A percentile compares a stretch with the other conserved stretches of the same genome.
Evolutionary conservation across 2,329 filamentous ascomycete species (phyloP).

Genomic region (Calonectria leucothoes): DNA sequence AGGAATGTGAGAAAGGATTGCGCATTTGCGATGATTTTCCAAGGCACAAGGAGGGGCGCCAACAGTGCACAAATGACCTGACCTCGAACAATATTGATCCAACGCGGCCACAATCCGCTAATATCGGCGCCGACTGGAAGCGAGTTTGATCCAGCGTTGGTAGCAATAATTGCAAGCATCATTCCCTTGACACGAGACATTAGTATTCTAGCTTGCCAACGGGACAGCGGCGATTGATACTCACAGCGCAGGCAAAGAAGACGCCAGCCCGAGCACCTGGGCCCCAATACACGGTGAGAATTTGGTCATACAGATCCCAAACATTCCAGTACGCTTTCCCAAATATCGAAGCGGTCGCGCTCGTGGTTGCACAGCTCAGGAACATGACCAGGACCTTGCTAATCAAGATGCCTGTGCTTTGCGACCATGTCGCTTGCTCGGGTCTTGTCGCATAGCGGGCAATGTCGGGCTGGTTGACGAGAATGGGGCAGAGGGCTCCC

Average conservation of each 20-base stretch:
- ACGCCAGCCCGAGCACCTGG: conserved; percentile 45
- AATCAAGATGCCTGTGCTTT: conserved; percentile 42
- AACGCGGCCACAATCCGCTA: neutral
- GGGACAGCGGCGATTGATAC: neutral
- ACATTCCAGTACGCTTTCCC: conserved; percentile 51
- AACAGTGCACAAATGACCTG: neutral
- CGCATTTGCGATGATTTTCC: conserved; percentile 1
- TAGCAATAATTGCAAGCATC: conserved; percentile 4
- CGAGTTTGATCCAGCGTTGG: neutral
- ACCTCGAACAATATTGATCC: conserved; percentile 3
- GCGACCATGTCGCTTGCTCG: conserved; percentile 44
- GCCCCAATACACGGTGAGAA: conserved; percentile 49
- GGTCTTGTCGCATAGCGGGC: conserved; percentile 48
- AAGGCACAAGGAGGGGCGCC: neutral
- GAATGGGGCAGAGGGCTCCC: conserved; percentile 48
- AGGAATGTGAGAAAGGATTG: neutral
- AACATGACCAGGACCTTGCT: conserved; percentile 43
- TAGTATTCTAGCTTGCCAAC: neutral
- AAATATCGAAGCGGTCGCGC: conserved; percentile 46
- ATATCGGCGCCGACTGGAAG: conserved; percentile 1
- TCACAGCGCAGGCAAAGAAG: conserved; percentile 41
- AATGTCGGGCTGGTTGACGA: conserved; percentile 52
- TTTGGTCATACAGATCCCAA: conserved; percentile 49
- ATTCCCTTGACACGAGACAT: neutral
- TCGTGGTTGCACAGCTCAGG: conserved; percentile 45